Evolutionary conservation across 2,329 filamentous ascomycete genomes (phyloP).

Genomic region (Sporothrix schenckii): DNA sequence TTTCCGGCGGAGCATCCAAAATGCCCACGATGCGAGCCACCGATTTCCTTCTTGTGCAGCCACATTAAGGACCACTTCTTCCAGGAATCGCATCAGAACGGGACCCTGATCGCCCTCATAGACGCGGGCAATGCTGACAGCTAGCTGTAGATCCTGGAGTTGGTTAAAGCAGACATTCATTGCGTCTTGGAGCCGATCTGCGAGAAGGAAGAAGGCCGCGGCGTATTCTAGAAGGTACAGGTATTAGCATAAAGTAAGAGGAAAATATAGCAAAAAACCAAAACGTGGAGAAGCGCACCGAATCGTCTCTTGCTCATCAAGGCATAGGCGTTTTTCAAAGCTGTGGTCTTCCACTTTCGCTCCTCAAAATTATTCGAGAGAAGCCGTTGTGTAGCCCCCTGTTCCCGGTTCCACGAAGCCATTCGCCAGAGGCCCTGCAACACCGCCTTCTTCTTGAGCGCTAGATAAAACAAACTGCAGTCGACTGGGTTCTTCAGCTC

Average conservation of each 20-base stretch:
- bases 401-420: conserved; percentile 86
- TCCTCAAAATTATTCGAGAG: conserved; percentile 91
- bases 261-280: not conserved
- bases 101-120: conserved; percentile 84
- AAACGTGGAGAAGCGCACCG: conserved; percentile 49
- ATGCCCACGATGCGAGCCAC: conserved; percentile 95
- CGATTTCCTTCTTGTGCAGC: conserved; percentile 82
- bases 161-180: conserved; percentile 85
- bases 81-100: conserved; percentile 71
- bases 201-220: conserved; percentile 92
- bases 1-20: conserved; percentile 82
- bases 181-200: conserved; percentile 80
- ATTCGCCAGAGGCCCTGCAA: conserved; percentile 93
- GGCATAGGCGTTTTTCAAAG: conserved; percentile 95
- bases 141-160: conserved; percentile 84
- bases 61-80: conserved; percentile 75
- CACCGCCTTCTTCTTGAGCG: conserved; percentile 85
- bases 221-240: conserved; percentile 69
- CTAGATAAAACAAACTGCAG: conserved; percentile 89
- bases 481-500: conserved; percentile 88
- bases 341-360: conserved; percentile 82
- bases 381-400: conserved; percentile 74
- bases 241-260: not conserved
- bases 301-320: conserved; percentile 88
- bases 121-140: conserved; percentile 82